Evolutionary conservation across 371 early-diverging fungal species (phyloP), one percentile per base, ranked within the genome.

Genomic region (Spraguea lophii): DNA sequence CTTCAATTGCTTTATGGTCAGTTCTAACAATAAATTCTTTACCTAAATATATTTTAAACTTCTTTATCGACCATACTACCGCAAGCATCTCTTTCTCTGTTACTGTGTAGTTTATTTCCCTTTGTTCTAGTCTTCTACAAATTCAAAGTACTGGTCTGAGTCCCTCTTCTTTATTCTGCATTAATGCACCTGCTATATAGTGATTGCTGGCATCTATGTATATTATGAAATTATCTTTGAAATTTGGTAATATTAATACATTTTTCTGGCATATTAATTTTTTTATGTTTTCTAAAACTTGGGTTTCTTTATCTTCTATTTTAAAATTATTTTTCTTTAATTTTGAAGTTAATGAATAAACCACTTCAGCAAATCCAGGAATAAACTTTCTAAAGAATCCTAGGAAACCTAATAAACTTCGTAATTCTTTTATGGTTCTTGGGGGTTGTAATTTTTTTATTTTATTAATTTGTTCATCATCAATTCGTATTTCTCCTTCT

Each of bases 381-480:
- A 72, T 62, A 30, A 70, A 71, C 0, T 63, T 38, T 1, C 59
- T 65, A 34, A 69, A 74, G 37, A 57, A 65, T 24, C 61, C 53
- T 0, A 62, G 53, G 12, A 66, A 34, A 0, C 70, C 71, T 7
- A 70, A 43, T 21, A 72, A 73, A 4, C 49, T 49, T 26, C 63
- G 63, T 0, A 74, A 54, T 24, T 72, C 65, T 22, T 45, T 58
- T 0, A 62, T 66, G 34, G 59, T 71, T 12, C 20, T 56, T 0
- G 68, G 66, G 0, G 6, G 19, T 0, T 44, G 0, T 39, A 37
- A 61, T 2, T 58, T 41, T 0, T 20, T 2, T 10, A 68, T 44
- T 12, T 50, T 54, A 0, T 47, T 23, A 0, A 58, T 43, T 25
- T 71, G 66, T 17, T 24, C 4, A 1, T 51, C 53, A 36, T 64